These are phyloP conservation scores for Ogataea corticis DNA, from an alignment of 805 yeast genomes.

Conservation along the genomic window DNA sequence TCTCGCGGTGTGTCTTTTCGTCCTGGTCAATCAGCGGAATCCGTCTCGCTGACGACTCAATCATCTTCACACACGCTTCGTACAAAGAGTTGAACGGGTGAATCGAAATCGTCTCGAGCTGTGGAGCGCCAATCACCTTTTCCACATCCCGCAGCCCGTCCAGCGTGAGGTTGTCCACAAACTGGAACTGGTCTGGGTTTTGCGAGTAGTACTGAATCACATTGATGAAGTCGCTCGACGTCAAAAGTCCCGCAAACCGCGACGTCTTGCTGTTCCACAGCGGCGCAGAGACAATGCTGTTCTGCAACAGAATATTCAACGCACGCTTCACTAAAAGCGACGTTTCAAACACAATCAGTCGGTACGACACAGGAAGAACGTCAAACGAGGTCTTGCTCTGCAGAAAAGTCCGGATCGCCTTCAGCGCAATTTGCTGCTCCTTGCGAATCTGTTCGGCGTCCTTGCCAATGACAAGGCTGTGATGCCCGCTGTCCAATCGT, in stretches of 20 bases:
- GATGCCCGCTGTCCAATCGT: conserved; percentile 6
- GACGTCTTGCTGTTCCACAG: conserved; percentile 91
- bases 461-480: conserved; percentile 5
- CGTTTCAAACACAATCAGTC: conserved; percentile 91
- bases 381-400: conserved; percentile 94
- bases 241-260: conserved; percentile 89
- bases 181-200: conserved; percentile 82
- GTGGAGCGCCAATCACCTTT: conserved; percentile 80
- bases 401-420: conserved; percentile 79
- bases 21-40: conserved; percentile 94
- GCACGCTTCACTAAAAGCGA: conserved; percentile 87
- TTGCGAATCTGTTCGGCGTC: conserved; percentile 37
- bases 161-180: conserved; percentile 80
- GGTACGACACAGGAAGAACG: conserved; percentile 91
- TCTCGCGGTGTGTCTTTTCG: conserved; percentile 87
- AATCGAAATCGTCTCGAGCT: conserved; percentile 80
- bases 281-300: conserved; percentile 95
- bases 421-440: conserved; percentile 74
- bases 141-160: conserved; percentile 88
- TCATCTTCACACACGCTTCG: conserved; percentile 93
- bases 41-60: conserved; percentile 84
- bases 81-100: conserved; percentile 88
- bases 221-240: conserved; percentile 89
- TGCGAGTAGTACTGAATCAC: conserved; percentile 93
- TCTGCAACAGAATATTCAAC: conserved; percentile 83